phyloP scores from a whole-genome alignment of 768 basidiomycete genomes.

The Hirschioporus abietinus region DNA sequence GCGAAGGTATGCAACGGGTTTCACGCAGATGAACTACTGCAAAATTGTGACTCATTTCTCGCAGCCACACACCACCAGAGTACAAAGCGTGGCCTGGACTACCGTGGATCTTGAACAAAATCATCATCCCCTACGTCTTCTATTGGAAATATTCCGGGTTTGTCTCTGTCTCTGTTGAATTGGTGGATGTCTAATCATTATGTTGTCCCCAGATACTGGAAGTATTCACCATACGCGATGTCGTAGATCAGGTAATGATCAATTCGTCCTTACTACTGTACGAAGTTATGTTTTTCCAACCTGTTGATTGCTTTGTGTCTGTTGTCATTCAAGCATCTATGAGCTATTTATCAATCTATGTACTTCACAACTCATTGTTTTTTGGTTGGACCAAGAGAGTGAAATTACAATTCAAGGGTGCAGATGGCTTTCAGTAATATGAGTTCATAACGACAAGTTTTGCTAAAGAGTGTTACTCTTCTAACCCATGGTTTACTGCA shows the following conservation, averaged over 20 bases:
- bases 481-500: too few relatives aligned
- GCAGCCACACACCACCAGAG: conserved; percentile 34
- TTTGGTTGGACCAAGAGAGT: too few relatives aligned
- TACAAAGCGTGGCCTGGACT: conserved; percentile 33
- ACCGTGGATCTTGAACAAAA: conserved; percentile 33
- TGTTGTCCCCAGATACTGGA: conserved; percentile 28
- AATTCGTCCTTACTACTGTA: background rate
- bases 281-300: background rate
- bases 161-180: conserved; percentile 8
- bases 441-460: too few relatives aligned
- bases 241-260: conserved; percentile 12
- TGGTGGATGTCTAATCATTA: background rate
- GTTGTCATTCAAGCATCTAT: too few relatives aligned
- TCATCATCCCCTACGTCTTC: conserved; percentile 31
- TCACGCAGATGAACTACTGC: background rate
- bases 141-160: conserved; percentile 32
- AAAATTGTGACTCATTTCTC: background rate
- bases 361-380: too few relatives aligned
- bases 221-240: conserved; percentile 30
- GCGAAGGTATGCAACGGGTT: conserved; percentile 24
- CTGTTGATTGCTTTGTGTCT: background rate
- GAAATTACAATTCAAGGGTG: too few relatives aligned
- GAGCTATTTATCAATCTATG: too few relatives aligned
- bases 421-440: too few relatives aligned
- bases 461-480: too few relatives aligned